Conservation (phyloP, 2,329 filamentous ascomycete genomes). For the Colletotrichum tanaceti region DNA sequence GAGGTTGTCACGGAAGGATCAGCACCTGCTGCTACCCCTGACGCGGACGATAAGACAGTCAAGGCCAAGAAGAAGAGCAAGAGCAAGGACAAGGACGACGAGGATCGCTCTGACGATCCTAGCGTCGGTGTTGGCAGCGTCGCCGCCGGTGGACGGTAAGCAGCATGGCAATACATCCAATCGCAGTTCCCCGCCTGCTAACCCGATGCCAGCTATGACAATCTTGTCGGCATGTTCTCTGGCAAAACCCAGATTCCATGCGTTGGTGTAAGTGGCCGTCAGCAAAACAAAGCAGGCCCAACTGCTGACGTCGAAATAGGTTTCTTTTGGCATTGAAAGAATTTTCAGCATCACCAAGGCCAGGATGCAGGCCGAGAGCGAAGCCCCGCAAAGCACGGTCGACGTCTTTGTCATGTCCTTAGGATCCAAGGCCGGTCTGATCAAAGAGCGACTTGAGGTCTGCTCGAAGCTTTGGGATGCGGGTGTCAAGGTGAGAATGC, state of each 20-base stretch:
- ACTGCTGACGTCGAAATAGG: conserved; percentile 61
- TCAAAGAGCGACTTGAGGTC: conserved; percentile 86
- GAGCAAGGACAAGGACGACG: conserved; percentile 64
- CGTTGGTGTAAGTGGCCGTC: conserved; percentile 65
- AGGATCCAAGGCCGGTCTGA: conserved; percentile 82
- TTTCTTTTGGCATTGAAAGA: conserved; percentile 91
- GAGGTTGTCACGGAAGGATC: conserved; percentile 88
- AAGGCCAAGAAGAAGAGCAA: conserved; percentile 62
- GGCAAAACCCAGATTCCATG: conserved; percentile 89
- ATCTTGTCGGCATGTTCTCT: conserved; percentile 93
- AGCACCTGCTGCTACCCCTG: conserved; percentile 60
- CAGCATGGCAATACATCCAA: conserved; percentile 50
- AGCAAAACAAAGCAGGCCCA: neutral
- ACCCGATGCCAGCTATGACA: conserved; percentile 83
- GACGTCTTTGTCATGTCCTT: conserved; percentile 97
- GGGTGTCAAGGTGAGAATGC: conserved; percentile 77
- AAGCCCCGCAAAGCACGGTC: conserved; percentile 69
- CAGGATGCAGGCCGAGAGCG: conserved; percentile 71
- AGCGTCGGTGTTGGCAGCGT: conserved; percentile 87
- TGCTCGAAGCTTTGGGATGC: conserved; percentile 84
- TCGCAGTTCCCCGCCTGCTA: neutral
- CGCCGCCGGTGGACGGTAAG: conserved; percentile 74
- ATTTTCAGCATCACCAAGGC: conserved; percentile 92
- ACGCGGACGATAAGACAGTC: conserved; percentile 49
- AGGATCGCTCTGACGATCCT: conserved; percentile 82